These are phyloP conservation scores for Kwoniella dendrophila DNA, from an alignment of 768 basidiomycete genomes.

Conservation along the genomic window DNA sequence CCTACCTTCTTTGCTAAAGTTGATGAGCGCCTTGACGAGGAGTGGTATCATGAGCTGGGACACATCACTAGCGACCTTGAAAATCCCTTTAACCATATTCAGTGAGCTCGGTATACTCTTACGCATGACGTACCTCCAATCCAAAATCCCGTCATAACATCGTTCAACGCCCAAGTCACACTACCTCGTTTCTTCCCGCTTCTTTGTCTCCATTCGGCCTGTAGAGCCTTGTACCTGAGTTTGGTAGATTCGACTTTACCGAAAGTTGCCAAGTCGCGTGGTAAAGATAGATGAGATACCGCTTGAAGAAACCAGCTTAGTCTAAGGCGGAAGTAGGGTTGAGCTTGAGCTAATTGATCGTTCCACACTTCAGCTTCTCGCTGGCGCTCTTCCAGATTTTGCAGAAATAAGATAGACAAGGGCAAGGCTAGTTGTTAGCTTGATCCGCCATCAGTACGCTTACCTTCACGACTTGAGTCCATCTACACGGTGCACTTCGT, in stretches of 20 bases:
- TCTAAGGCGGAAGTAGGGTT: conserved; percentile 2
- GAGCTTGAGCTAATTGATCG: conserved; percentile 57
- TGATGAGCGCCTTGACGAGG: conserved; percentile 57
- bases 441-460: neutral
- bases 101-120: neutral
- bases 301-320: conserved; percentile 59
- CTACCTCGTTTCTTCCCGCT: conserved; percentile 31
- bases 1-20: conserved; percentile 41
- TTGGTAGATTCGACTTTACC: conserved; percentile 11
- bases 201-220: conserved; percentile 43
- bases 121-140: conserved; percentile 30
- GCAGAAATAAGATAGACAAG: conserved; percentile 64
- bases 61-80: conserved; percentile 52
- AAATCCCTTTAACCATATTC: conserved; percentile 25
- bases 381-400: conserved; percentile 62
- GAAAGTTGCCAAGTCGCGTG: conserved; percentile 8
- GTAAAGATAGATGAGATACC: conserved; percentile 54
- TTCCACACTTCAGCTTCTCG: conserved; percentile 65
- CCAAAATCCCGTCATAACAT: conserved; percentile 50
- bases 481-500: conserved; percentile 36
- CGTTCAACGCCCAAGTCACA: conserved; percentile 44
- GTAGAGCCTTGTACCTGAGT: conserved; percentile 60
- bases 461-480: conserved; percentile 46
- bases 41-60: conserved; percentile 47
- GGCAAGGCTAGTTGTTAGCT: conserved; percentile 59